phyloP scores from a whole-genome alignment of 2,329 filamentous ascomycete genomes.

The Gaeumannomyces sp. region DNA sequence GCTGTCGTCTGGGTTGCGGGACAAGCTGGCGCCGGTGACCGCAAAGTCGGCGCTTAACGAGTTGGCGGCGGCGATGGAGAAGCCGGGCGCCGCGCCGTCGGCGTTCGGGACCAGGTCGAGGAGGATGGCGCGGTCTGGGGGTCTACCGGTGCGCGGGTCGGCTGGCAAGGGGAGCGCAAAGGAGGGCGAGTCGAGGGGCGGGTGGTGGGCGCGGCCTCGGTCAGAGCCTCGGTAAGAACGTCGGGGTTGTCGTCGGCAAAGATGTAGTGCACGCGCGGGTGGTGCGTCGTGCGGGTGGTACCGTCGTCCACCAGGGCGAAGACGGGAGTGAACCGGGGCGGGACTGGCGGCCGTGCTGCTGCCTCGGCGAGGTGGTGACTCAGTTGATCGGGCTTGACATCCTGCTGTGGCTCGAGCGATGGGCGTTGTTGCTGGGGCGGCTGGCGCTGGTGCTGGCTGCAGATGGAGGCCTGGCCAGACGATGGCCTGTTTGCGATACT shows the following conservation, averaged over 20 bases:
- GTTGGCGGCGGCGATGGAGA: conserved; percentile 59
- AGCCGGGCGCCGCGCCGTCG: conserved; percentile 20
- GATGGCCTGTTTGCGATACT: not conserved
- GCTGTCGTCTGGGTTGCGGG: conserved; percentile 32
- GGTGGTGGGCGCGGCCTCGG: conserved; percentile 26
- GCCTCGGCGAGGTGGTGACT: conserved; percentile 3
- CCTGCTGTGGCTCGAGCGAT: conserved; percentile 13
- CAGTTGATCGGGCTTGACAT: conserved; percentile 6
- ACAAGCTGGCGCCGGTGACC: conserved; percentile 40
- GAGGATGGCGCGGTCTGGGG: conserved; percentile 40
- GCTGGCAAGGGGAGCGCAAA: conserved; percentile 7
- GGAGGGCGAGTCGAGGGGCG: conserved; percentile 18
- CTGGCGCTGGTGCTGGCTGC: conserved; percentile 3
- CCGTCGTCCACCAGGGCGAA: conserved; percentile 79
- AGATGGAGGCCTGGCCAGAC: conserved; percentile 10
- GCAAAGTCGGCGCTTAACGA: conserved; percentile 72
- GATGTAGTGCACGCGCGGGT: conserved; percentile 85
- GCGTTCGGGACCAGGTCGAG: conserved; percentile 33
- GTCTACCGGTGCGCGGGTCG: conserved; percentile 11
- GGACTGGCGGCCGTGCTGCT: conserved; percentile 15
- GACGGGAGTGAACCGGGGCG: conserved; percentile 64
- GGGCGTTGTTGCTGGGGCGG: conserved; percentile 7
- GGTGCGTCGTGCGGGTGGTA: conserved; percentile 64
- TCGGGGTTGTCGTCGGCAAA: conserved; percentile 89
- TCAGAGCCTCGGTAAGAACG: conserved; percentile 61